Evolutionary conservation across 2,329 filamentous ascomycete species (phyloP).

Genomic region (Onygenales sp.): DNA sequence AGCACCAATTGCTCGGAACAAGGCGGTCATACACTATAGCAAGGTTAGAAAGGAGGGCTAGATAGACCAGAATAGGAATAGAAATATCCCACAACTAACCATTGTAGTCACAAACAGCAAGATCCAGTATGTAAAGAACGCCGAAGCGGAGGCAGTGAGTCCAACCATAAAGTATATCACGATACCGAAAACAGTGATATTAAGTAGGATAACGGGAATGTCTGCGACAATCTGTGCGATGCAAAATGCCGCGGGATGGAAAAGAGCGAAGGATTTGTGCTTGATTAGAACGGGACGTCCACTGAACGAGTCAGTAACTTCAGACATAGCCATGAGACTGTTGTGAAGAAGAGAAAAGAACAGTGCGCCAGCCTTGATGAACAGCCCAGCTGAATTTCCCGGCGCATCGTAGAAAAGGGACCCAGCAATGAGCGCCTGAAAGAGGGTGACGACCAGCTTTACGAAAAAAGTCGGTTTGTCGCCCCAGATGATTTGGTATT

Average conservation of each 20-base stretch:
- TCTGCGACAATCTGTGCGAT: conserved; percentile 50
- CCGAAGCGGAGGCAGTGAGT: neutral
- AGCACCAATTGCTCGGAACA: conserved; percentile 50
- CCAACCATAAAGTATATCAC: conserved; percentile 75
- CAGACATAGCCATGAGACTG: conserved; percentile 59
- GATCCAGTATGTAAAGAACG: neutral
- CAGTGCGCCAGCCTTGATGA: conserved; percentile 48
- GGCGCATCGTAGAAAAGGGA: conserved; percentile 62
- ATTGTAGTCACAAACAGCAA: neutral
- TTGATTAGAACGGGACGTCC: conserved; percentile 58
- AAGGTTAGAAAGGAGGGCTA: conserved; percentile 5
- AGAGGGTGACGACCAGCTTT: conserved; percentile 63
- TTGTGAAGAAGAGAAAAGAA: conserved; percentile 56
- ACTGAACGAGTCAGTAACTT: conserved; percentile 65
- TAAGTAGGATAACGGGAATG: conserved; percentile 43
- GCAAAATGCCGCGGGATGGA: conserved; percentile 51
- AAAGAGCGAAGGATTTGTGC: conserved; percentile 55
- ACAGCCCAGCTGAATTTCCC: conserved; percentile 46
- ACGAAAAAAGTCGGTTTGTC: conserved; percentile 62
- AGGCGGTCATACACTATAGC: conserved; percentile 45
- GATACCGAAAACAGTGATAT: conserved; percentile 54
- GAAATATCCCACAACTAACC: conserved; percentile 28
- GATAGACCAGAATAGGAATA: neutral
- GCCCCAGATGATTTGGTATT: conserved; percentile 65
- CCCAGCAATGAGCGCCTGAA: conserved; percentile 61